These are phyloP conservation scores for Backusella mclennaniae DNA, from an alignment of 192 early-diverging fungal species.

Conservation along the genomic window DNA sequence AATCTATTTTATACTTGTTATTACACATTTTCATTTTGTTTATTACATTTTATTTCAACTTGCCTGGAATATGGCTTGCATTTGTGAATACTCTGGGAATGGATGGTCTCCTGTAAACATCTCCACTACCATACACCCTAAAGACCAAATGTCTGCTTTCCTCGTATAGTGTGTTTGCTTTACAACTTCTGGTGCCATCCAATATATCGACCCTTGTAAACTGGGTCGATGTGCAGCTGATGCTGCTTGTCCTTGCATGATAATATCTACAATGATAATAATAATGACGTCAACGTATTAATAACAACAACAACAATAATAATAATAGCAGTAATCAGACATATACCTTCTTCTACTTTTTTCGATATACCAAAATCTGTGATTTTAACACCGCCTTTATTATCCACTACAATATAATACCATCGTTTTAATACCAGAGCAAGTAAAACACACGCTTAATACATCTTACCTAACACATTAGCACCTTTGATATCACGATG, in stretches of 20 bases:
- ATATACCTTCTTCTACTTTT: slow-evolving; percentile 78
- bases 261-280: slow-evolving; percentile 11
- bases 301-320: slow-evolving; percentile 7
- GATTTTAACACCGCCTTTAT: slow-evolving; percentile 93
- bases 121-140: slow-evolving; percentile 96
- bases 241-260: slow-evolving; percentile 42
- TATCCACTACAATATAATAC: slow-evolving; percentile 60
- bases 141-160: slow-evolving; percentile 93
- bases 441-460: neutral
- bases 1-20: slow-evolving; percentile 47
- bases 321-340: neutral
- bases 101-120: slow-evolving; percentile 98
- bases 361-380: slow-evolving; percentile 99
- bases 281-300: neutral
- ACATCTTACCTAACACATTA: slow-evolving; percentile 68
- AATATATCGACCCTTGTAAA: slow-evolving; percentile 86
- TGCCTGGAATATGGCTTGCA: slow-evolving; percentile 80
- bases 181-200: slow-evolving; percentile 99
- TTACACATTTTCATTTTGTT: neutral
- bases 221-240: slow-evolving; percentile 63
- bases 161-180: slow-evolving; percentile 88
- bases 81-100: slow-evolving; percentile 76
- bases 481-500: slow-evolving; percentile 99
- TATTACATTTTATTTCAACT: slow-evolving; percentile 39
- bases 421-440: neutral